phyloP scores from a whole-genome alignment of 2,329 filamentous ascomycete genomes.

The Colletotrichum eremochloae region DNA sequence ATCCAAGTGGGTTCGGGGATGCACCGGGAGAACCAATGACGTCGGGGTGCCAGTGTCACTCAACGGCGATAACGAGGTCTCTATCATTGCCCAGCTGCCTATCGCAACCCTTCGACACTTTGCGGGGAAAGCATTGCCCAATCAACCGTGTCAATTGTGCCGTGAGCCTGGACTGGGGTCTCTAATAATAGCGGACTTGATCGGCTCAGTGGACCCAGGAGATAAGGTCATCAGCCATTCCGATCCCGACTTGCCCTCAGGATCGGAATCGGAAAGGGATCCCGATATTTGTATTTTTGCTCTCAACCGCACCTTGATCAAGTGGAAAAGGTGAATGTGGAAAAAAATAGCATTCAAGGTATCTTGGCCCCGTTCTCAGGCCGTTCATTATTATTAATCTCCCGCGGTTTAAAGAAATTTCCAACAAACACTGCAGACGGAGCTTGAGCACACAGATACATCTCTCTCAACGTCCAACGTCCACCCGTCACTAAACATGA shows the following conservation, averaged over 20 bases:
- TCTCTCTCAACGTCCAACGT: neutral
- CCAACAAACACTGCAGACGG: conserved; percentile 9
- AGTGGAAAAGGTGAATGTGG: neutral
- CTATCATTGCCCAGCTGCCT: conserved; percentile 10
- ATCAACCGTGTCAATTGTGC: conserved; percentile 28
- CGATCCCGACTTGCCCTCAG: conserved; percentile 28
- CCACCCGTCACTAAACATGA: neutral
- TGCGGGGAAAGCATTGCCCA: conserved; percentile 31
- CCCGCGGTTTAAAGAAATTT: neutral
- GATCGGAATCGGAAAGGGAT: conserved; percentile 25
- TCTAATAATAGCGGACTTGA: conserved; percentile 8
- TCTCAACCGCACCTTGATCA: neutral
- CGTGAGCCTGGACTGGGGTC: neutral
- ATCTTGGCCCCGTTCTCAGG: neutral
- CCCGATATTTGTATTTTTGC: conserved; percentile 14
- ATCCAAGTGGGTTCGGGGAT: neutral
- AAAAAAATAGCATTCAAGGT: neutral
- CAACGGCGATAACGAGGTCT: conserved; percentile 15
- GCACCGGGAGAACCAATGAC: conserved; percentile 28
- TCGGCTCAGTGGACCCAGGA: conserved; percentile 12
- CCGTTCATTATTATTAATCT: neutral
- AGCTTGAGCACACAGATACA: neutral
- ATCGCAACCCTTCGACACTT: conserved; percentile 18
- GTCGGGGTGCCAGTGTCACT: conserved; percentile 12
- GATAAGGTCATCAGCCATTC: conserved; percentile 22